Percentiles rank a stretch among this genome's conserved stretches.
Conservation (phyloP, 2,329 filamentous ascomycete genomes). For the Camillea tinctor region DNA sequence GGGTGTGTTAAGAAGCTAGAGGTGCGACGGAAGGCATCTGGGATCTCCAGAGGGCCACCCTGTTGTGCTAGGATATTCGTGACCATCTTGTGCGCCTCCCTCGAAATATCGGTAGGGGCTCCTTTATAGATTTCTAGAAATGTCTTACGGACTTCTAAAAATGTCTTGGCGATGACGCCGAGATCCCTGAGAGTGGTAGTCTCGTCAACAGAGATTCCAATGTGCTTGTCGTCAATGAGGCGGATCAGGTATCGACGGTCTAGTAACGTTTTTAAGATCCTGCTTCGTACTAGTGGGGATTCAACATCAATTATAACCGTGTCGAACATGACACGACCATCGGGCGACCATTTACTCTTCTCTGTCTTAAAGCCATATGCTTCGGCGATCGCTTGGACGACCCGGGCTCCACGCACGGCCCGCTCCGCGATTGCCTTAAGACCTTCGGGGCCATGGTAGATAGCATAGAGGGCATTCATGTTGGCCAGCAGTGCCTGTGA, state of each 20-base stretch:
- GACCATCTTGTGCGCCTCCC: slow-evolving; percentile 4
- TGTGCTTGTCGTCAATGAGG: slow-evolving; percentile 54
- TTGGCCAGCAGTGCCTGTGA: slow-evolving; percentile 92
- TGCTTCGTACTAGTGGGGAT: slow-evolving; percentile 46
- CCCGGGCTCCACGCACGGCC: slow-evolving; percentile 68
- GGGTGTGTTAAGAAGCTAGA: slow-evolving; percentile 81
- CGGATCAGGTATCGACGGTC: slow-evolving; percentile 62
- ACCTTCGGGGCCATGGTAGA: slow-evolving; percentile 87
- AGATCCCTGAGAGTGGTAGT: slow-evolving; percentile 55
- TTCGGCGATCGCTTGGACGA: slow-evolving; percentile 64
- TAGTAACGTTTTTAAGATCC: slow-evolving; percentile 50
- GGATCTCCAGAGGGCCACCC: slow-evolving; percentile 44
- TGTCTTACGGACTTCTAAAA: slow-evolving; percentile 7
- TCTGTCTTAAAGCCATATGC: slow-evolving; percentile 63
- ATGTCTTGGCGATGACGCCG: slow-evolving; percentile 29
- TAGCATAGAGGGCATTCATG: slow-evolving; percentile 91
- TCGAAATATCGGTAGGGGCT: not conserved
- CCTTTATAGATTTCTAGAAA: too few species aligned
- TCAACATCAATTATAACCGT: slow-evolving; percentile 69
- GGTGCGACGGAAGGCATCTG: slow-evolving; percentile 64
- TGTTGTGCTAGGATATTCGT: slow-evolving; percentile 38
- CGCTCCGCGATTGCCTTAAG: slow-evolving; percentile 80
- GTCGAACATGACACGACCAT: slow-evolving; percentile 69
- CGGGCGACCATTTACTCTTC: slow-evolving; percentile 53
- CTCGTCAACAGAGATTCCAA: slow-evolving; percentile 80